These are phyloP conservation scores for Neophaeococcomyces mojaviensis DNA, from an alignment of 2,329 filamentous ascomycete species.

Conservation along the genomic window DNA sequence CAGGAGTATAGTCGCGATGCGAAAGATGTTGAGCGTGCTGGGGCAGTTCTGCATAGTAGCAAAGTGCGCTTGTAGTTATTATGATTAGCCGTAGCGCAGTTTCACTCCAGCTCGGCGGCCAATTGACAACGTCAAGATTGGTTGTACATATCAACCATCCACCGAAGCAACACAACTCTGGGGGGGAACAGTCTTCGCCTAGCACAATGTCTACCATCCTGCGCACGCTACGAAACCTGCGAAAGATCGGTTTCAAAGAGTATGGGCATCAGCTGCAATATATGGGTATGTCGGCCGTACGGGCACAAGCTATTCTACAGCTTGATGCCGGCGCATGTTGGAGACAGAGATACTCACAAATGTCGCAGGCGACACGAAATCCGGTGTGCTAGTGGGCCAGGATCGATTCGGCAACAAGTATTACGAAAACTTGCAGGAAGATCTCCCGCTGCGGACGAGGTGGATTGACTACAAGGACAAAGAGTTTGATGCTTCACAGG, in stretches of 20 bases:
- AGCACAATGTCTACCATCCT: slow-evolving; percentile 79
- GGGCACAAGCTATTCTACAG: background rate
- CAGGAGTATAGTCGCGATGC: no score
- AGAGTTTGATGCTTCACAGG: slow-evolving; percentile 57
- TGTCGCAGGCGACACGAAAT: slow-evolving; percentile 77
- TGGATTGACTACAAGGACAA: slow-evolving; percentile 96
- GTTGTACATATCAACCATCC: no score
- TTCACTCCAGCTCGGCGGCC: no score
- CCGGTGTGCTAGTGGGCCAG: slow-evolving; percentile 72
- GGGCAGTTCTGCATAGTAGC: no score
- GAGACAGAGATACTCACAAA: slow-evolving; percentile 15
- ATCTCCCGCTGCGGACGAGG: slow-evolving; percentile 78
- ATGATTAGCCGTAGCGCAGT: no score
- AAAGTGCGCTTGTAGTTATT: no score
- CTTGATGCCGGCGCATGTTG: slow-evolving; percentile 7
- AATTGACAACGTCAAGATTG: no score
- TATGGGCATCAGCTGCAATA: slow-evolving; percentile 79
- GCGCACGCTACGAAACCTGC: slow-evolving; percentile 78
- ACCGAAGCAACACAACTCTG: no score
- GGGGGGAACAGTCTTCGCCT: background rate
- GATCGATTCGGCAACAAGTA: slow-evolving; percentile 96
- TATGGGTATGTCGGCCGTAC: slow-evolving; percentile 51
- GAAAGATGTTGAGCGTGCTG: no score
- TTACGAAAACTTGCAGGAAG: slow-evolving; percentile 85
- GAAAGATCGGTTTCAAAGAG: slow-evolving; percentile 85